These are phyloP conservation scores for Atkinsonella hypoxylon DNA, from an alignment of 2,329 filamentous ascomycete species.

Conservation along the genomic window DNA sequence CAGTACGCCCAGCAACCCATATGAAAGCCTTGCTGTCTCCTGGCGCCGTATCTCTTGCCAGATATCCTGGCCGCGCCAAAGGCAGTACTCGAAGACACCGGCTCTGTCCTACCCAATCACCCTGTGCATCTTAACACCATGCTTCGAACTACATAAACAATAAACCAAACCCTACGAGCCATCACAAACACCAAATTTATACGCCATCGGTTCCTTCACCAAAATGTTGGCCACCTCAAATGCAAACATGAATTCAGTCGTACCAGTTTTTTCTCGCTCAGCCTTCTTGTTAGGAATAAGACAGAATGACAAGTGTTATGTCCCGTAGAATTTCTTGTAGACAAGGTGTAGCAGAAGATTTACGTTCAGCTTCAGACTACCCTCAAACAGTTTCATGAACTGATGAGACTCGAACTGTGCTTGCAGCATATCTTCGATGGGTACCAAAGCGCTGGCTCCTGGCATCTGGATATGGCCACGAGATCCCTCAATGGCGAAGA, in stretches of 20 bases:
- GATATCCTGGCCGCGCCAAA: not conserved
- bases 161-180: not conserved
- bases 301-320: slow-evolving; percentile 19
- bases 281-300: not conserved
- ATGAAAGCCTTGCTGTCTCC: not conserved
- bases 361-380: slow-evolving; percentile 77
- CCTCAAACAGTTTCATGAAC: slow-evolving; percentile 90
- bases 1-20: not conserved
- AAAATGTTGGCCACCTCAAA: slow-evolving; percentile 1
- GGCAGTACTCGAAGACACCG: not conserved
- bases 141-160: not conserved
- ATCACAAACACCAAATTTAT: slow-evolving; percentile 2
- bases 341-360: slow-evolving; percentile 93
- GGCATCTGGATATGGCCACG: slow-evolving; percentile 92
- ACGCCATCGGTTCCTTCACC: not conserved
- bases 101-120: not conserved
- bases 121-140: not conserved
- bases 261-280: not conserved
- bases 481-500: slow-evolving; percentile 86
- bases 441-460: slow-evolving; percentile 76
- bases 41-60: not conserved
- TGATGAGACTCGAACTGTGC: slow-evolving; percentile 96
- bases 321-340: slow-evolving; percentile 96
- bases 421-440: slow-evolving; percentile 86
- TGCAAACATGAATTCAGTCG: not conserved